Evolutionary conservation across 106 monocot species (phyloP).

Genomic region (Amphibolis antarctica): DNA sequence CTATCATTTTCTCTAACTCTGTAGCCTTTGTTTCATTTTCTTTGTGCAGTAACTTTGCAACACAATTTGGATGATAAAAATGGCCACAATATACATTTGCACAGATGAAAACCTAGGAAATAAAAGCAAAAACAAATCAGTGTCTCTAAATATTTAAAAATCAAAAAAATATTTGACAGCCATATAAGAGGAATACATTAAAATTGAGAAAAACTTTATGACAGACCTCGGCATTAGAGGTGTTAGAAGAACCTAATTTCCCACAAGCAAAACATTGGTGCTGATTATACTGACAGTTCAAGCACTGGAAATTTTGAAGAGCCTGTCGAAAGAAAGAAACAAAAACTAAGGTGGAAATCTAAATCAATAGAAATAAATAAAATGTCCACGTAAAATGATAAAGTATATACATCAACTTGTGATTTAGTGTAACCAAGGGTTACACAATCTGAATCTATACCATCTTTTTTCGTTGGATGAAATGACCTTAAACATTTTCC

Average conservation of each 20-base stretch:
- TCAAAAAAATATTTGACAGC: background rate
- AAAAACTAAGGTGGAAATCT: background rate
- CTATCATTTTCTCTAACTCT: constrained; percentile 42
- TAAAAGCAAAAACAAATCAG: constrained; percentile 5
- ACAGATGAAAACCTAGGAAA: constrained; percentile 51
- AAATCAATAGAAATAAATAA: background rate
- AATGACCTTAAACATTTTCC: constrained; percentile 75
- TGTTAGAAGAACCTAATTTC: constrained; percentile 51
- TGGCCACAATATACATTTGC: constrained; percentile 82
- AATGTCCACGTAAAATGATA: background rate
- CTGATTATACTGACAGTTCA: constrained; percentile 47
- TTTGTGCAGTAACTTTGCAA: constrained; percentile 38
- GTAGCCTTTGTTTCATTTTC: constrained; percentile 37
- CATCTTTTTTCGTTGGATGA: constrained; percentile 45
- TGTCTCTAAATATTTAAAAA: background rate
- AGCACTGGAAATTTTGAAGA: constrained; percentile 56
- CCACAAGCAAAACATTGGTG: constrained; percentile 90
- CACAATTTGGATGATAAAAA: constrained; percentile 92
- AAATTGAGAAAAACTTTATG: background rate
- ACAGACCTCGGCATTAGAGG: constrained; percentile 41
- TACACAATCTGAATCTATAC: constrained; percentile 39
- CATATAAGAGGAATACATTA: background rate
- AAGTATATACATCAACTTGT: constrained; percentile 38
- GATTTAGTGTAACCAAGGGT: constrained; percentile 53
- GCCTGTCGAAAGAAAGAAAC: constrained; percentile 27